Evolutionary conservation across 805 yeast species (phyloP).

Genomic region (Saccharomyces eubayanus): DNA sequence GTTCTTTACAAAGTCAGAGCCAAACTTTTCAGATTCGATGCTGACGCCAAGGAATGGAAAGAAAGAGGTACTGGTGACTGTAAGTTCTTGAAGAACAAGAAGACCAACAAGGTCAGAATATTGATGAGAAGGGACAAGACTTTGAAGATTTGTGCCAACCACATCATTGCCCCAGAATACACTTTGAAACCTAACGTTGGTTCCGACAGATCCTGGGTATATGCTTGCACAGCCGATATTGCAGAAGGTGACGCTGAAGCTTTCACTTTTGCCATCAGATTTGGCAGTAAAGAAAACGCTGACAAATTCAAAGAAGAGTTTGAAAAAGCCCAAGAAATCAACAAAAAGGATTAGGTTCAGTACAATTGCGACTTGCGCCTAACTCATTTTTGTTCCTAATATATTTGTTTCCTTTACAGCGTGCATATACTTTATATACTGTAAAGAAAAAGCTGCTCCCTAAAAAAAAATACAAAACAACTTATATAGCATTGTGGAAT

Average conservation of each 20-base stretch:
- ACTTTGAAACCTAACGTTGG: constrained; percentile 88
- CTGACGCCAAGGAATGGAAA: constrained; percentile 89
- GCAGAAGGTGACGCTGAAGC: constrained; percentile 96
- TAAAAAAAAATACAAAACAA: not conserved
- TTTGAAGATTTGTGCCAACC: constrained; percentile 96
- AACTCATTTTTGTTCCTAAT: not conserved
- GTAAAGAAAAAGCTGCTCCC: not conserved
- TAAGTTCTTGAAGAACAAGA: constrained; percentile 85
- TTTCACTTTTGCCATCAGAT: constrained; percentile 91
- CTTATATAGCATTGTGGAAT: not conserved
- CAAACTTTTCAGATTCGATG: constrained; percentile 82
- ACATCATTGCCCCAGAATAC: constrained; percentile 75
- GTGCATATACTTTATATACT: not conserved
- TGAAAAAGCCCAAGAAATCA: constrained; percentile 68
- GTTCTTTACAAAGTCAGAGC: constrained; percentile 83
- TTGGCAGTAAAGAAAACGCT: constrained; percentile 86
- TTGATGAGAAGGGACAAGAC: constrained; percentile 99
- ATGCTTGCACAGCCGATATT: constrained; percentile 86
- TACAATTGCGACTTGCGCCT: not conserved
- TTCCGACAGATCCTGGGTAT: constrained; percentile 97
- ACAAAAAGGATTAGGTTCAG: constrained; percentile 35
- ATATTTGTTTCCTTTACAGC: not conserved
- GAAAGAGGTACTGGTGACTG: constrained; percentile 99
- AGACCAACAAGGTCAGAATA: constrained; percentile 72
- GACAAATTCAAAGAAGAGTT: constrained; percentile 90